Conservation (phyloP, 1,284 basidiomycete species). For the Sporisorium sorghi region DNA sequence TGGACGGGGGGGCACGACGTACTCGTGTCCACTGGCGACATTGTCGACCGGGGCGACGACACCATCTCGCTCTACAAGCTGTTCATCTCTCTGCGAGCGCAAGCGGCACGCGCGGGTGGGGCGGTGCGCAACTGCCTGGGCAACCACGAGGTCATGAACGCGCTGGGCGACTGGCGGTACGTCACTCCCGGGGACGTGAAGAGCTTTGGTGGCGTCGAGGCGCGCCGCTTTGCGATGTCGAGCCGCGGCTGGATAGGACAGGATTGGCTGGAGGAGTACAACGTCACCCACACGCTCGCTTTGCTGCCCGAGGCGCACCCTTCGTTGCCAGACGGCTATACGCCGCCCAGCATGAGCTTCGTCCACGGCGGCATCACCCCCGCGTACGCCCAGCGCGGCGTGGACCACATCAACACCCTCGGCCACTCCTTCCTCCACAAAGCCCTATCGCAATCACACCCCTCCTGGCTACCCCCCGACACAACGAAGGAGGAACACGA, state of each 20-base stretch:
- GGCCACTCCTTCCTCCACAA: slow-evolving; percentile 54
- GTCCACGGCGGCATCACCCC: slow-evolving; percentile 68
- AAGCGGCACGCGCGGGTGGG: slow-evolving; percentile 53
- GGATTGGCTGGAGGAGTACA: slow-evolving; percentile 60
- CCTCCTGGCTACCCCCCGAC: slow-evolving; percentile 36
- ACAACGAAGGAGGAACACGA: slow-evolving; percentile 47
- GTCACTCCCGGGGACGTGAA: slow-evolving; percentile 70
- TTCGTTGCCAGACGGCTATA: slow-evolving; percentile 13
- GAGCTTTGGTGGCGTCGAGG: slow-evolving; percentile 61
- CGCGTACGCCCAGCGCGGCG: slow-evolving; percentile 44
- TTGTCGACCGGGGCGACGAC: slow-evolving; percentile 67
- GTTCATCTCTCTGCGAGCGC: slow-evolving; percentile 52
- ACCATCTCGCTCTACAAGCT: slow-evolving; percentile 64
- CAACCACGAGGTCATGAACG: slow-evolving; percentile 69
- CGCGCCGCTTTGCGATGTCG: slow-evolving; percentile 58
- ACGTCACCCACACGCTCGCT: slow-evolving; percentile 49
- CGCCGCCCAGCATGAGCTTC: slow-evolving; percentile 45
- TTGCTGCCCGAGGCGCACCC: slow-evolving; percentile 38
- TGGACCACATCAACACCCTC: slow-evolving; percentile 54
- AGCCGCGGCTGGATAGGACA: slow-evolving; percentile 70
- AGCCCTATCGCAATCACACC: slow-evolving; percentile 32
- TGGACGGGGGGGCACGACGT: slow-evolving; percentile 62
- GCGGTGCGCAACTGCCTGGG: slow-evolving; percentile 56
- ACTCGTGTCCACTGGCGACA: slow-evolving; percentile 66
- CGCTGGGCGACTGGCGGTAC: slow-evolving; percentile 70